Evolutionary conservation across 2,329 filamentous ascomycete species (phyloP).

Genomic region (Clarireedia monteithiana): DNA sequence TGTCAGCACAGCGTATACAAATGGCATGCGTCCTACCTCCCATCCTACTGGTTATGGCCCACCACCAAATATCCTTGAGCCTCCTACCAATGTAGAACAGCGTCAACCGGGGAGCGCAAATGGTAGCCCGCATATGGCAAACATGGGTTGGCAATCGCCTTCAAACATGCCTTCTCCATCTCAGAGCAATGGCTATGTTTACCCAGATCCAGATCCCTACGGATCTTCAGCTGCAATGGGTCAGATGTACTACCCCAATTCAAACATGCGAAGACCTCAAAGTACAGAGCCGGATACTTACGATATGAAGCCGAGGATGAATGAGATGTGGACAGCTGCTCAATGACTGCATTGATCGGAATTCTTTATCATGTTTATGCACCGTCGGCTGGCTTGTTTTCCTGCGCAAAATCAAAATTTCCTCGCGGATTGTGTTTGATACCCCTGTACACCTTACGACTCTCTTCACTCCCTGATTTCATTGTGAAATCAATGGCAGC

Average conservation of each 20-base stretch:
- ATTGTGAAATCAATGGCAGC: conserved; percentile 12
- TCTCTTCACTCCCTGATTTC: conserved; percentile 8
- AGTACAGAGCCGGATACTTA: conserved; percentile 67
- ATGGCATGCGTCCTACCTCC: conserved; percentile 62
- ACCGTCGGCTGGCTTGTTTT: not conserved
- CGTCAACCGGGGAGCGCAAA: conserved; percentile 63
- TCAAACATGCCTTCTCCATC: conserved; percentile 58
- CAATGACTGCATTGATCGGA: conserved; percentile 31
- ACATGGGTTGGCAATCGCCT: conserved; percentile 75
- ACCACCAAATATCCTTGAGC: conserved; percentile 62
- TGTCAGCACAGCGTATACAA: conserved; percentile 48
- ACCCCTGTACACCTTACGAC: conserved; percentile 24
- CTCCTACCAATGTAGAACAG: conserved; percentile 63
- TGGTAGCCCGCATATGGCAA: conserved; percentile 76
- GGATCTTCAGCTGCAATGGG: conserved; percentile 48
- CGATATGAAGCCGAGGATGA: conserved; percentile 50
- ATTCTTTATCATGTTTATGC: not conserved
- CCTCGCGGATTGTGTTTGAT: conserved; percentile 20
- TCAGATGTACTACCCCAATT: conserved; percentile 66
- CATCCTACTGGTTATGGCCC: conserved; percentile 80
- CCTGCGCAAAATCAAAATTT: conserved; percentile 5
- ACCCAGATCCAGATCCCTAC: conserved; percentile 74
- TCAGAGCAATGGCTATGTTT: conserved; percentile 60
- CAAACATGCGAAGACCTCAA: conserved; percentile 62
- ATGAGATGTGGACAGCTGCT: conserved; percentile 44